phyloP scores from a whole-genome alignment of 805 yeast genomes.

The Myxozyma melibiosi region DNA sequence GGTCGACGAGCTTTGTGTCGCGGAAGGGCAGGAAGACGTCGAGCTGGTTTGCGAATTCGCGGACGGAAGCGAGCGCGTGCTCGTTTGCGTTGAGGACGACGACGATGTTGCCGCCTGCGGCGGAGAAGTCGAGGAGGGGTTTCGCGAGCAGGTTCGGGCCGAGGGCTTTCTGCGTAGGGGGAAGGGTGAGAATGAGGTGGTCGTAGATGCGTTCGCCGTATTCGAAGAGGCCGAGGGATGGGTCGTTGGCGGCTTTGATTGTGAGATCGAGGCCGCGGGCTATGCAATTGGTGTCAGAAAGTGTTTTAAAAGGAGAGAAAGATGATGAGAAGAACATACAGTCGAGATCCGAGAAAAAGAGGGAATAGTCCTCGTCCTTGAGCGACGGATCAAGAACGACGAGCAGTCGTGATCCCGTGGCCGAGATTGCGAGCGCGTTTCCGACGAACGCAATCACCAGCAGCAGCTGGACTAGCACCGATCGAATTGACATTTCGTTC shows the following conservation, averaged over 20 bases:
- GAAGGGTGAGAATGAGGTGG: slow-evolving; percentile 62
- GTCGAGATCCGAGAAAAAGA: slow-evolving; percentile 38
- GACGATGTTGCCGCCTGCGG: slow-evolving; percentile 74
- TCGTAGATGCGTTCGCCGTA: slow-evolving; percentile 54
- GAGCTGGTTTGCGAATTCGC: slow-evolving; percentile 70
- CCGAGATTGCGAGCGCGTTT: slow-evolving; percentile 19
- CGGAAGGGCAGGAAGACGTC: slow-evolving; percentile 86
- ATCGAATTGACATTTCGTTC: background rate
- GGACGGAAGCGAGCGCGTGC: slow-evolving; percentile 64
- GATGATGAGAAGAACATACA: slow-evolving; percentile 20
- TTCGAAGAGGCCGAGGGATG: slow-evolving; percentile 42
- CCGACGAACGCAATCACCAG: slow-evolving; percentile 4
- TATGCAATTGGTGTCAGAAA: slow-evolving; percentile 34
- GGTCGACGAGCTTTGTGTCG: slow-evolving; percentile 64
- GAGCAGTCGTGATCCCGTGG: slow-evolving; percentile 39
- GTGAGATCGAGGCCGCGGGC: slow-evolving; percentile 45
- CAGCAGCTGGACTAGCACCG: background rate
- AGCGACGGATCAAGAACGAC: slow-evolving; percentile 42
- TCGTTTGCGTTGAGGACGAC: slow-evolving; percentile 40
- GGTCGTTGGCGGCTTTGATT: slow-evolving; percentile 40
- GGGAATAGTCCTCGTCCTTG: slow-evolving; percentile 38
- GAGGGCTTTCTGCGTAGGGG: slow-evolving; percentile 43
- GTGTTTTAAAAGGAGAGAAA: background rate
- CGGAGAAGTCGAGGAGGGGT: slow-evolving; percentile 60
- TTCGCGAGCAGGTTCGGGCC: slow-evolving; percentile 49